phyloP scores from a whole-genome alignment of 768 basidiomycete species.

The Lactarius psammicola region DNA sequence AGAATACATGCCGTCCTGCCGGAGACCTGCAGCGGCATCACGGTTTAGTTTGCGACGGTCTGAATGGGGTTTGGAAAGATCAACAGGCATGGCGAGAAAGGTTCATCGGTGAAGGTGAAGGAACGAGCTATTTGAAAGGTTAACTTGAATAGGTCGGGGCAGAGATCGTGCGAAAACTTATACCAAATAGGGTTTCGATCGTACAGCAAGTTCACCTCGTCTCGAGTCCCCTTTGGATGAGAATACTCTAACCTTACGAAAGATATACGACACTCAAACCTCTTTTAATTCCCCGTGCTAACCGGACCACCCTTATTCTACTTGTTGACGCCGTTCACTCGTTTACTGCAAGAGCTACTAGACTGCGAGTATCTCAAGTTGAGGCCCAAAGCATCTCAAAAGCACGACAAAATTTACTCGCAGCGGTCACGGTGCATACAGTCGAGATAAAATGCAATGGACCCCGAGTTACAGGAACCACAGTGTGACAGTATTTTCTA shows the following conservation, averaged over 20 bases:
- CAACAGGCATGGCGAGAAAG: conserved; percentile 49
- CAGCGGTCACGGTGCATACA: not conserved
- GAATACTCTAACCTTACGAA: not conserved
- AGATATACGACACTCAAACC: not conserved
- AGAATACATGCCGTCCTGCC: conserved; percentile 52
- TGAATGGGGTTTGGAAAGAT: conserved; percentile 47
- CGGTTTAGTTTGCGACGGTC: conserved; percentile 46
- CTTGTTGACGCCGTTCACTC: not conserved
- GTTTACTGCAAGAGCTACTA: not conserved
- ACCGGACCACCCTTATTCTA: conserved; percentile 1
- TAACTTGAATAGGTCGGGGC: conserved; percentile 2
- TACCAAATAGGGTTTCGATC: not conserved
- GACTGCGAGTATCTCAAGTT: not conserved
- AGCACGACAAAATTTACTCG: not conserved
- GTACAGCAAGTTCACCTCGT: not conserved
- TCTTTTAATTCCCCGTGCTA: not conserved
- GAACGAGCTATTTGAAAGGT: conserved; percentile 19
- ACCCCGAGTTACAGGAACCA: not conserved
- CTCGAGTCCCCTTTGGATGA: not conserved
- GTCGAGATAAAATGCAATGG: not conserved
- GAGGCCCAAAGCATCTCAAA: conserved; percentile 3
- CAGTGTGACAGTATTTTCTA: not conserved
- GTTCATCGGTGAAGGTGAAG: conserved; percentile 5
- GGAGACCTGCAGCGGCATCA: conserved; percentile 50
- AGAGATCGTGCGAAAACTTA: conserved; percentile 4